Base-by-base conservation (phyloP, 2,329 filamentous ascomycete species). In the Sclerotinia sclerotiorum region DNA sequence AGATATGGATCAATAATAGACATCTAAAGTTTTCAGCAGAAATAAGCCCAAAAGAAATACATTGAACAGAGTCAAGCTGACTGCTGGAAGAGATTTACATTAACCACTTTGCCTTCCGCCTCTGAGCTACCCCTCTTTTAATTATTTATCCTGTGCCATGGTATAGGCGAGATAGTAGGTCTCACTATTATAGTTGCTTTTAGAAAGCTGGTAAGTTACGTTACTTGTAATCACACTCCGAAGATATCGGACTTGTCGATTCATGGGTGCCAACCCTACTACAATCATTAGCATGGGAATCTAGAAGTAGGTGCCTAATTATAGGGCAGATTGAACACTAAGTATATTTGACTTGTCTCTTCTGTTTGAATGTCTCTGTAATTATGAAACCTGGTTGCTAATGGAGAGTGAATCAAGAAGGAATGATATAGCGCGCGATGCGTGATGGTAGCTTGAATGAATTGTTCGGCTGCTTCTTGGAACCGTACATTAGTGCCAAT, bases 1-100 rank as follows among this genome's bases (percentile, higher is more conserved):
- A 13, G 32, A 6, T 21, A 3, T 49, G 1, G 21, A 1, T 2
- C 5, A 21, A 5, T 2, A 27, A 21, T 27, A n/a, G 21, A 21
- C 0, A 11, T 51, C 19, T 1, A 5, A 56, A 39, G 13, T 5
- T 44, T 15, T n/a, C 15, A 27, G 29, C 5, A n/a, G 8, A 39
- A 27, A 42, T 0, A 42, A 0, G n/a, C n/a, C 7, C 17, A 51
- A 62, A 62, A n/a, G n/a, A 24, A 5, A 2, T 27, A 62, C 51
- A 39, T n/a, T 62, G 29, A 39, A 27, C 29, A 62, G 29, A 44
- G 46, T 51, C 29, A 62, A 62, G 60, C 46, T 62, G 46, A 51
- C 39, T 29, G 24, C 3, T 7, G 32, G 32, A 62, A 51, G 46
- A 32, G 27, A 39, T 51, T 7, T 39, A 11, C 15, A 27, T 21